Evolutionary conservation across 371 early-diverging fungal species (phyloP).

Genomic region (Mucor mucedo): DNA sequence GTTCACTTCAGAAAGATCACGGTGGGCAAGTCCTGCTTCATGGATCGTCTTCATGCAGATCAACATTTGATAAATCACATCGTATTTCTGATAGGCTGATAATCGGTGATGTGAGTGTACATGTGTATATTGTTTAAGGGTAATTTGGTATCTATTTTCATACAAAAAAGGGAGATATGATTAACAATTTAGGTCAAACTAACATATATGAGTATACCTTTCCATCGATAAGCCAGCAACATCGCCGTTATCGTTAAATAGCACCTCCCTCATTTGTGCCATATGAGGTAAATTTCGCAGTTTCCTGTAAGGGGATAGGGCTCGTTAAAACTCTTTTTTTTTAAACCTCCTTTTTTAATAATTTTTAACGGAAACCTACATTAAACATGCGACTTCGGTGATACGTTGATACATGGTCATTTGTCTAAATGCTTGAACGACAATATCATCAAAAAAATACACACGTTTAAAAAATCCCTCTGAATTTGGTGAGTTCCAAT

Average conservation of each 20-base stretch:
- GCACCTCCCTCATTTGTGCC: constrained; percentile 52
- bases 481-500: constrained; percentile 50
- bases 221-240: constrained; percentile 54
- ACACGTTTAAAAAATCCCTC: constrained; percentile 60
- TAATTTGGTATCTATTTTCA: constrained; percentile 48
- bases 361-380: constrained; percentile 34
- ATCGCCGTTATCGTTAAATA: constrained; percentile 54
- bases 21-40: constrained; percentile 65
- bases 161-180: neutral
- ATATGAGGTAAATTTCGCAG: constrained; percentile 49
- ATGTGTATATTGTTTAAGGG: constrained; percentile 65
- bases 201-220: constrained; percentile 24
- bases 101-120: constrained; percentile 61
- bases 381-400: constrained; percentile 57
- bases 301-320: constrained; percentile 37
- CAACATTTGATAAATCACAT: constrained; percentile 64
- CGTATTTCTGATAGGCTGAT: constrained; percentile 64
- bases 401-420: constrained; percentile 61
- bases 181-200: too few species aligned
- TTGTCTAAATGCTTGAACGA: constrained; percentile 54
- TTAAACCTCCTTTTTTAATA: neutral
- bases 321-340: neutral
- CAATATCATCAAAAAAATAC: constrained; percentile 50
- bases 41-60: constrained; percentile 66
- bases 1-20: constrained; percentile 72